A percentile compares a stretch with the other conserved stretches of the same genome.
These are phyloP conservation scores for Avena atlantica DNA, from an alignment of 176 grass and related monocot species.

Conservation along the genomic window DNA sequence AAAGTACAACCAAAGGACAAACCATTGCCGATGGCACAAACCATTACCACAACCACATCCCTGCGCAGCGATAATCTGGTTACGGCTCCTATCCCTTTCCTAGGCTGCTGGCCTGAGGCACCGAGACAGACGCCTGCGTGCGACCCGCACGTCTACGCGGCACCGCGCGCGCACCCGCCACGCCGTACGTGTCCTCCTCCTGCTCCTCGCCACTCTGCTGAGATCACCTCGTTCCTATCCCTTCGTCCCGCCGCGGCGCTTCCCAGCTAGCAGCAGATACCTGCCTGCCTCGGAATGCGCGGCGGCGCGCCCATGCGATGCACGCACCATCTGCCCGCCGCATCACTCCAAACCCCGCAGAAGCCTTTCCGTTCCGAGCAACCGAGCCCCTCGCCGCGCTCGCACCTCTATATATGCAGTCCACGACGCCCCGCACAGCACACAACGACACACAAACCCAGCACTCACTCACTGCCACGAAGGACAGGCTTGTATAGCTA, in stretches of 20 bases:
- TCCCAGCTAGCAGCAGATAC: neutral
- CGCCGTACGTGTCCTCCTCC: conserved; percentile 45
- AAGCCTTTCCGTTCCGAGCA: neutral
- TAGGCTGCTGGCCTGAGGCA: too few relatives aligned
- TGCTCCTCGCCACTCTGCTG: neutral
- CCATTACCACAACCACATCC: too few relatives aligned
- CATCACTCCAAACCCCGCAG: neutral
- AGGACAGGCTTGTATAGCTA: too few relatives aligned
- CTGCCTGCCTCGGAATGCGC: conserved; percentile 12
- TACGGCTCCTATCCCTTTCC: too few relatives aligned
- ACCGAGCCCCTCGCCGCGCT: too few relatives aligned
- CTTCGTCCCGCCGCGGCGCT: neutral
- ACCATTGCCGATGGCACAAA: neutral
- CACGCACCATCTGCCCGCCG: conserved; percentile 8
- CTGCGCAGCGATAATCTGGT: neutral
- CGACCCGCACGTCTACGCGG: conserved; percentile 40
- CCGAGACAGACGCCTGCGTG: neutral
- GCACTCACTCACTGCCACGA: too few relatives aligned
- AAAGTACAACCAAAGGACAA: too few relatives aligned
- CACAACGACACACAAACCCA: too few relatives aligned
- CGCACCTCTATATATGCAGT: conserved; percentile 10
- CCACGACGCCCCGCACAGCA: neutral
- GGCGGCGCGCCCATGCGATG: neutral
- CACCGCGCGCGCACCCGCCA: conserved; percentile 8
- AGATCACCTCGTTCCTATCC: neutral